A percentile compares a stretch with the other conserved stretches of the same genome.
Conservation (phyloP, 352 stramenopile genomes). For the Phytophthora tentaculata region DNA sequence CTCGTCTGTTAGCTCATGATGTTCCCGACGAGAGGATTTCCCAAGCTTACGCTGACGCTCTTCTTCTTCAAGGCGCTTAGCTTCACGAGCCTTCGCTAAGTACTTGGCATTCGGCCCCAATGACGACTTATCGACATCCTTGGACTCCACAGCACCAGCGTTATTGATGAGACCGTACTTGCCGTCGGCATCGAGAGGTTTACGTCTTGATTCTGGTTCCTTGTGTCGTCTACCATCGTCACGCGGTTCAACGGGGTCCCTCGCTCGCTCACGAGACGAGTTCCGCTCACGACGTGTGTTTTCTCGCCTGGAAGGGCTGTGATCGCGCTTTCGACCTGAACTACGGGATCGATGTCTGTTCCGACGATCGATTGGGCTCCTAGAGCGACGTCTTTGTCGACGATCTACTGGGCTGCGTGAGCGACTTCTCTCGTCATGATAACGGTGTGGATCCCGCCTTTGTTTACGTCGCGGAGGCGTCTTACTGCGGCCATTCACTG, state of each 20-base stretch:
- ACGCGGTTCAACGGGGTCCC: not conserved
- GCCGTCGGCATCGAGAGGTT: conserved; percentile 30
- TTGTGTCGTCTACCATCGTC: conserved; percentile 11
- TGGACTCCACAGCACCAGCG: conserved; percentile 65
- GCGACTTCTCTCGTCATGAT: conserved; percentile 18
- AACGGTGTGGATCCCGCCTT: not conserved
- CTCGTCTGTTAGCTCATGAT: conserved; percentile 50
- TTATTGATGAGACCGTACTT: conserved; percentile 76
- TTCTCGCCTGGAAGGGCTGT: conserved; percentile 6
- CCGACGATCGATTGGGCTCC: conserved; percentile 17
- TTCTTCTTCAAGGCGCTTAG: conserved; percentile 70
- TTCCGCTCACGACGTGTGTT: conserved; percentile 11
- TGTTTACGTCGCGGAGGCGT: conserved; percentile 22
- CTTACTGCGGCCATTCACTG: conserved; percentile 15
- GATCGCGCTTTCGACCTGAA: conserved; percentile 5
- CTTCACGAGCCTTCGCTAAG: conserved; percentile 72
- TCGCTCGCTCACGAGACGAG: conserved; percentile 16
- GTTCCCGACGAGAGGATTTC: conserved; percentile 40
- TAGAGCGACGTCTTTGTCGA: conserved; percentile 18
- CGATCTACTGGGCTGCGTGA: conserved; percentile 25
- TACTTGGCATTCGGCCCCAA: conserved; percentile 84
- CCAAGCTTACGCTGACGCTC: conserved; percentile 68
- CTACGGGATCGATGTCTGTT: conserved; percentile 27
- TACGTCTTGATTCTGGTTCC: conserved; percentile 27
- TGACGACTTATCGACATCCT: conserved; percentile 77